A percentile compares a stretch with the other conserved stretches of the same genome.
phyloP scores from a whole-genome alignment of 2,329 filamentous ascomycete species.

The Alternaria brassicae region DNA sequence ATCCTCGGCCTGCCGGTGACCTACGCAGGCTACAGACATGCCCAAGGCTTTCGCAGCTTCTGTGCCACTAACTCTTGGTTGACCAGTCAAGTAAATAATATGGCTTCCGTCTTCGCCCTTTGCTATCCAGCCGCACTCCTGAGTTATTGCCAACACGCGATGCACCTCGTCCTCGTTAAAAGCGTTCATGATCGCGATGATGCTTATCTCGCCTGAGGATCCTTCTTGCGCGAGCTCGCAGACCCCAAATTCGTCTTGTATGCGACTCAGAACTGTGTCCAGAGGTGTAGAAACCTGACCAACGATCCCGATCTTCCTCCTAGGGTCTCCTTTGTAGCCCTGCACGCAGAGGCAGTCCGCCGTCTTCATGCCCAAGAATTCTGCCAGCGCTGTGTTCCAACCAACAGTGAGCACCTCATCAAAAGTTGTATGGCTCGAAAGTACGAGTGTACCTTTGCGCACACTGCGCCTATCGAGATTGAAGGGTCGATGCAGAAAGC shows the following conservation, averaged over 20 bases:
- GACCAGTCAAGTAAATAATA: slow-evolving; percentile 51
- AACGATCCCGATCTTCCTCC: slow-evolving; percentile 50
- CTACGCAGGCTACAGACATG: slow-evolving; percentile 50
- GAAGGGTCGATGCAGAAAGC: slow-evolving; percentile 46
- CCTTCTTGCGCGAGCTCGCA: slow-evolving; percentile 36
- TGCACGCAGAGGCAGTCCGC: slow-evolving; percentile 42
- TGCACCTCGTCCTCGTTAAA: slow-evolving; percentile 49
- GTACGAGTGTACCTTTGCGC: slow-evolving; percentile 37
- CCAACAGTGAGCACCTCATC: slow-evolving; percentile 51
- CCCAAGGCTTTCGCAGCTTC: slow-evolving; percentile 40
- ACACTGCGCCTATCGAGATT: slow-evolving; percentile 39
- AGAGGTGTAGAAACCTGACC: slow-evolving; percentile 25
- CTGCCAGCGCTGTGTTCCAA: slow-evolving; percentile 47
- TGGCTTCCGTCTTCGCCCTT: slow-evolving; percentile 31
- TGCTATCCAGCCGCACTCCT: slow-evolving; percentile 33
- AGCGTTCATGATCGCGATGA: slow-evolving; percentile 52
- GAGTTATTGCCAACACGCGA: slow-evolving; percentile 41
- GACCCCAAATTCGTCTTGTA: slow-evolving; percentile 38
- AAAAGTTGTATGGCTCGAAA: slow-evolving; percentile 49
- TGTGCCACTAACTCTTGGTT: slow-evolving; percentile 44
- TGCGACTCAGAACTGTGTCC: slow-evolving; percentile 22
- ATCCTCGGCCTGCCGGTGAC: slow-evolving; percentile 49
- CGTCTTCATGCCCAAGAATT: slow-evolving; percentile 40
- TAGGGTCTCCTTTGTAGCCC: slow-evolving; percentile 50
- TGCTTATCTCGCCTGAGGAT: slow-evolving; percentile 29